Conservation (phyloP, 106 monocot species). For the Triglochin maritima region DNA sequence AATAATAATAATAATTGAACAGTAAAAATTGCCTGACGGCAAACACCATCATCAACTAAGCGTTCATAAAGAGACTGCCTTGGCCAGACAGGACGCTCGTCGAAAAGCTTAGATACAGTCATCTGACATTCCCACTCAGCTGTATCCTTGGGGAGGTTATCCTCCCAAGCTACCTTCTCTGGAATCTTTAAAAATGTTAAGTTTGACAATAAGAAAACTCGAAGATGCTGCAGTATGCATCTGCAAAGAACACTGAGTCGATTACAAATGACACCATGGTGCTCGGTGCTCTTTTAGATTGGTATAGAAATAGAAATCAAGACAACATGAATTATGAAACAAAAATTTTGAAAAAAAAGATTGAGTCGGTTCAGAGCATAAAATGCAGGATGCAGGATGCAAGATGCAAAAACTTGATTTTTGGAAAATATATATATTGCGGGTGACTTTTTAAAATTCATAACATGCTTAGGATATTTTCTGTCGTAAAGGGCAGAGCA, state of each 20-base stretch:
- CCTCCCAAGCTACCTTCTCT: slow-evolving; percentile 66
- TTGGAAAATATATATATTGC: background rate
- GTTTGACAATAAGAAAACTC: slow-evolving; percentile 14
- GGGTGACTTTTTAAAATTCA: background rate
- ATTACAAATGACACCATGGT: background rate
- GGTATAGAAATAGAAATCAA: too few species aligned
- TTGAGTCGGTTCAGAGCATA: too few species aligned
- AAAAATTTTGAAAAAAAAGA: too few species aligned
- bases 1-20: background rate
- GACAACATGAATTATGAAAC: too few species aligned
- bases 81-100: slow-evolving; percentile 82
- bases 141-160: slow-evolving; percentile 49
- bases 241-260: background rate
- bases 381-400: too few species aligned
- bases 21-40: background rate
- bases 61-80: slow-evolving; percentile 64
- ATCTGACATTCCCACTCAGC: slow-evolving; percentile 64
- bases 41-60: slow-evolving; percentile 57
- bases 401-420: background rate
- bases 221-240: background rate
- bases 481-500: slow-evolving; percentile 51
- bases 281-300: background rate
- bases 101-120: slow-evolving; percentile 69
- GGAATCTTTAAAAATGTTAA: slow-evolving; percentile 65
- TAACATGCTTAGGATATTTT: slow-evolving; percentile 46